Evolutionary conservation across 1,139 yeast genomes (phyloP).

Genomic region (Suhomyces bribrorum): DNA sequence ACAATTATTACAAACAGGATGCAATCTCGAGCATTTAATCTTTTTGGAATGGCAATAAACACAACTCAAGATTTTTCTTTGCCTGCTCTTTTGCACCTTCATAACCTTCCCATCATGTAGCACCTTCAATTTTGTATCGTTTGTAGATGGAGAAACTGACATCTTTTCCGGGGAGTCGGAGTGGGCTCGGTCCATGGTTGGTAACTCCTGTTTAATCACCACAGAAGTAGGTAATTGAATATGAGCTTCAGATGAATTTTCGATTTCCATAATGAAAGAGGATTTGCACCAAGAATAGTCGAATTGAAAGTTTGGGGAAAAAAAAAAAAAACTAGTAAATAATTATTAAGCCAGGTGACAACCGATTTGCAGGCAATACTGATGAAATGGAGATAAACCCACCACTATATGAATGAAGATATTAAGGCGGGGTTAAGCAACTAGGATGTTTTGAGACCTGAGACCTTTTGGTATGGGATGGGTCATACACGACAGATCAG

Average conservation of each 20-base stretch:
- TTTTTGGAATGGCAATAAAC: slow-evolving; percentile 64
- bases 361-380: too few relatives aligned
- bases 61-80: slow-evolving; percentile 57
- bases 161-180: background rate
- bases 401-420: too few relatives aligned
- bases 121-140: slow-evolving; percentile 16
- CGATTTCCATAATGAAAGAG: slow-evolving; percentile 1
- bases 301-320: too few relatives aligned
- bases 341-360: too few relatives aligned
- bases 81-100: slow-evolving; percentile 61
- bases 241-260: background rate
- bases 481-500: too few relatives aligned
- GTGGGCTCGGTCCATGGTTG: background rate
- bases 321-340: too few relatives aligned
- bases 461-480: too few relatives aligned
- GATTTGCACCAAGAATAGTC: background rate
- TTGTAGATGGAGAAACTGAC: background rate
- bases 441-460: too few relatives aligned
- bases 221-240: background rate
- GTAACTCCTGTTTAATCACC: background rate
- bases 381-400: too few relatives aligned
- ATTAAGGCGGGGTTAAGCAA: too few relatives aligned
- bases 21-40: slow-evolving; percentile 57
- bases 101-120: slow-evolving; percentile 50
- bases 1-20: slow-evolving; percentile 53